Evolutionary conservation across 1,139 yeast species (phyloP), one percentile per base, ranked within the genome.

Genomic region (Lizanozyma gosingica): DNA sequence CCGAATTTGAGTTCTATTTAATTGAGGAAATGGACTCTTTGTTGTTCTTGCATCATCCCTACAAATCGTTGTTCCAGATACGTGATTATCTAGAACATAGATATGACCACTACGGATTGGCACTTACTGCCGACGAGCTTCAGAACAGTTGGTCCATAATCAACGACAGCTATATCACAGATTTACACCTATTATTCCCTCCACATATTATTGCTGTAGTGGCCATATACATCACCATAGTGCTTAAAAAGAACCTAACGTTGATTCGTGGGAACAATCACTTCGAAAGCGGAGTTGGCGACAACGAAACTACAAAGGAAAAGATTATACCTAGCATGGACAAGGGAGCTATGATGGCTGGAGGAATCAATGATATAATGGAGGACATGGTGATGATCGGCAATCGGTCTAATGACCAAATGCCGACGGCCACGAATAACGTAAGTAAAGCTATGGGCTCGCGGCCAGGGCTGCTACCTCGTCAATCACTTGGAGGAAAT

Each of bases 1-100:
- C 97, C 0, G 98, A 92, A 56, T 86, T 94, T 62, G 98, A 92
- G 62, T 92, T 92, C 57, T 92, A 92, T 55, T 60, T 92, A 39
- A 82, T 92, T 34, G 97, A 88, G 55, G 97, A 90, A 57, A 71
- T 92, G 64, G 87, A 86, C 44, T 77, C 88, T 48, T 86, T 76
- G 52, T 62, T 92, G 47, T 72, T 90, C 18, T 76, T 90, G 2
- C 92, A 88, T 56, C 97, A 92, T 57, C 97, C 98, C 0, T 92
- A 92, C 60, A 72, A 77, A 43, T 76, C 95, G 3, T 67, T 92
- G 45, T 59, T 75, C 17, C 86, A 83, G 48, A 67, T 90, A 62
- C 40, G 68, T 59, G 56, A 74, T 65, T 47, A 55, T 80, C 42
- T 53, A 67, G 51, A 56, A 54, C 9, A 39, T 15, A 15, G 37